Evolutionary conservation across 768 basidiomycete species (phyloP).

Genomic region (Hypholoma sublateritium): DNA sequence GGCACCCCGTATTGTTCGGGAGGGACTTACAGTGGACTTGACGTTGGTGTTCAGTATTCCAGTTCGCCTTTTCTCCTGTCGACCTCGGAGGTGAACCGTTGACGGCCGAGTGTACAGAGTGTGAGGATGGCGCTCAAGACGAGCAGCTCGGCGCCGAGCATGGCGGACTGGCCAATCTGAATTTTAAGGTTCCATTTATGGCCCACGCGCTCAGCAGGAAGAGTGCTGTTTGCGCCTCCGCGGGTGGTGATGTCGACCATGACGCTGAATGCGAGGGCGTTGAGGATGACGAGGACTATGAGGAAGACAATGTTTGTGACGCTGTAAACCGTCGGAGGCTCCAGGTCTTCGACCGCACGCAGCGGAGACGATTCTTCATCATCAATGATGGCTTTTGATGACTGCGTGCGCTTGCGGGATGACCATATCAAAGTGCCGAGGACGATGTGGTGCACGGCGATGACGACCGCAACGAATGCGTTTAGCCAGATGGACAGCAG

Average conservation of each 20-base stretch:
- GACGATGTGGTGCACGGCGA: slow-evolving; percentile 19
- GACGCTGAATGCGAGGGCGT: slow-evolving; percentile 23
- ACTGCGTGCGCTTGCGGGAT: slow-evolving; percentile 6
- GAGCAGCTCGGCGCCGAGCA: slow-evolving; percentile 21
- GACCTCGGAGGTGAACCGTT: slow-evolving; percentile 7
- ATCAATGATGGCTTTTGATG: slow-evolving; percentile 5
- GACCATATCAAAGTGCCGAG: slow-evolving; percentile 8
- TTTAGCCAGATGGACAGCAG: slow-evolving; percentile 27
- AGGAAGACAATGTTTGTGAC: slow-evolving; percentile 14
- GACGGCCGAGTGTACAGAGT: slow-evolving; percentile 12
- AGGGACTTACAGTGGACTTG: not conserved
- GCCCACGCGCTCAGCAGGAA: slow-evolving; percentile 22
- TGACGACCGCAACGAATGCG: slow-evolving; percentile 17
- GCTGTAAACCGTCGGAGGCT: slow-evolving; percentile 15
- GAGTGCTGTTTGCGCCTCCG: slow-evolving; percentile 20
- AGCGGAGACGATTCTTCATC: slow-evolving; percentile 10
- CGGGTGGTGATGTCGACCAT: slow-evolving; percentile 26
- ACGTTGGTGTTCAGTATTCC: slow-evolving; percentile 1
- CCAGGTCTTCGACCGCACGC: not conserved
- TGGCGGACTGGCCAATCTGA: slow-evolving; percentile 24
- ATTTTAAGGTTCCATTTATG: slow-evolving; percentile 28
- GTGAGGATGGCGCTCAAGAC: slow-evolving; percentile 12
- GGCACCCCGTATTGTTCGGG: not conserved
- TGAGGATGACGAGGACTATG: slow-evolving; percentile 19
- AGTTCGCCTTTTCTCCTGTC: slow-evolving; percentile 4